These are phyloP conservation scores for Moelleriella libera DNA, from an alignment of 2,329 filamentous ascomycete genomes.

Conservation along the genomic window DNA sequence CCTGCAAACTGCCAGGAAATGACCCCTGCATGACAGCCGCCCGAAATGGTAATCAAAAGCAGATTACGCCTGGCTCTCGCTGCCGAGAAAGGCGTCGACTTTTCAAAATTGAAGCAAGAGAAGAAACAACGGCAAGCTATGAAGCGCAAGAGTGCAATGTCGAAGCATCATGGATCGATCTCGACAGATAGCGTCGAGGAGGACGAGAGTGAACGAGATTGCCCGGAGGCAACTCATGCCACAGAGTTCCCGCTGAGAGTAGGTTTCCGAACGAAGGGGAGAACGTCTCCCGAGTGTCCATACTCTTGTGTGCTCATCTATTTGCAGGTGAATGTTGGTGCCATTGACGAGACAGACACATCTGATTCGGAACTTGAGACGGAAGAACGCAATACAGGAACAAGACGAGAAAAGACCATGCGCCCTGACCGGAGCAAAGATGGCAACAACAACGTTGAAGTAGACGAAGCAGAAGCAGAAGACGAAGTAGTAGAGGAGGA, in stretches of 20 bases:
- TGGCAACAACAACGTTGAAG: slow-evolving; percentile 10
- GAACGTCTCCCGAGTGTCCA: neutral
- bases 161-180: slow-evolving; percentile 8
- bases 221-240: neutral
- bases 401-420: slow-evolving; percentile 10
- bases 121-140: slow-evolving; percentile 30
- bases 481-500: slow-evolving; percentile 61
- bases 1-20: too few relatives aligned
- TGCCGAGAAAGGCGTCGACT: slow-evolving; percentile 39
- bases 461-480: neutral
- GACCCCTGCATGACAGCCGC: too few relatives aligned
- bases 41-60: slow-evolving; percentile 26
- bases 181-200: neutral
- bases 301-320: neutral
- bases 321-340: slow-evolving; percentile 35
- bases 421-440: slow-evolving; percentile 6
- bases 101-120: slow-evolving; percentile 34
- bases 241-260: neutral
- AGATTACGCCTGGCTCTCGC: slow-evolving; percentile 40
- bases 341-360: slow-evolving; percentile 45
- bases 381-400: slow-evolving; percentile 40
- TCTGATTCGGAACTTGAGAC: slow-evolving; percentile 64
- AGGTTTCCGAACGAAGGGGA: too few relatives aligned
- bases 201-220: slow-evolving; percentile 11
- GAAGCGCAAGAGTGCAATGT: slow-evolving; percentile 19